Conservation (phyloP, 441 rosid species). For the Arabidopsis lyrata region DNA sequence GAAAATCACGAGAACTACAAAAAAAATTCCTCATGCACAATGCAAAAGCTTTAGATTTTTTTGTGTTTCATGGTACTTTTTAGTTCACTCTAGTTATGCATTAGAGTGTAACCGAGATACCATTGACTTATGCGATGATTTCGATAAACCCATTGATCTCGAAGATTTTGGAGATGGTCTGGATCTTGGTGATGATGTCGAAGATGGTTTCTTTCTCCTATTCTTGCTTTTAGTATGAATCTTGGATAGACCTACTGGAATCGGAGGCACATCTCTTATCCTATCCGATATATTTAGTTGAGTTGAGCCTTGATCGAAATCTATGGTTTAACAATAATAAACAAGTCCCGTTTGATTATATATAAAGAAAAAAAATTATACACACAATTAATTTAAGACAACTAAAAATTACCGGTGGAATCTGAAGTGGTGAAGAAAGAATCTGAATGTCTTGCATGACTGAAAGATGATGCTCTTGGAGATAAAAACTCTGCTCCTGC, state of each 20-base stretch:
- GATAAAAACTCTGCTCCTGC: slow-evolving; percentile 43
- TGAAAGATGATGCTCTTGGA: slow-evolving; percentile 43
- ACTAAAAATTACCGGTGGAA: slow-evolving; percentile 54
- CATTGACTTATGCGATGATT: slow-evolving; percentile 43
- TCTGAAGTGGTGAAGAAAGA: slow-evolving; percentile 64
- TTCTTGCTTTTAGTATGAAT: slow-evolving; percentile 41
- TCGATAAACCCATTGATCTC: slow-evolving; percentile 36
- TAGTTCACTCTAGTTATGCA: slow-evolving; percentile 21
- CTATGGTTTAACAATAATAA: slow-evolving; percentile 4
- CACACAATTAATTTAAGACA: background rate
- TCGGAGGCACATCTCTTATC: slow-evolving; percentile 38
- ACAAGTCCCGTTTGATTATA: too few species aligned
- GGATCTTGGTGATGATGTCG: slow-evolving; percentile 39
- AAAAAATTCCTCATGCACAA: background rate
- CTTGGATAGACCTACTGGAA: slow-evolving; percentile 33
- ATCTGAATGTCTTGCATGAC: slow-evolving; percentile 51
- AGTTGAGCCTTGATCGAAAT: slow-evolving; percentile 38
- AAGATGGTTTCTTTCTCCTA: slow-evolving; percentile 37
- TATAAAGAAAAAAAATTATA: too few species aligned
- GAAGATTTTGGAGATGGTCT: slow-evolving; percentile 42
- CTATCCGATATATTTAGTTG: slow-evolving; percentile 28
- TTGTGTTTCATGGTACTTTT: background rate
- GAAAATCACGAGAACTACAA: slow-evolving; percentile 23
- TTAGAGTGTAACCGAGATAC: slow-evolving; percentile 38
- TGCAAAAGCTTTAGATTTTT: background rate